Conservation (phyloP, 2,329 filamentous ascomycete genomes). For the Trichophyton verrucosum region DNA sequence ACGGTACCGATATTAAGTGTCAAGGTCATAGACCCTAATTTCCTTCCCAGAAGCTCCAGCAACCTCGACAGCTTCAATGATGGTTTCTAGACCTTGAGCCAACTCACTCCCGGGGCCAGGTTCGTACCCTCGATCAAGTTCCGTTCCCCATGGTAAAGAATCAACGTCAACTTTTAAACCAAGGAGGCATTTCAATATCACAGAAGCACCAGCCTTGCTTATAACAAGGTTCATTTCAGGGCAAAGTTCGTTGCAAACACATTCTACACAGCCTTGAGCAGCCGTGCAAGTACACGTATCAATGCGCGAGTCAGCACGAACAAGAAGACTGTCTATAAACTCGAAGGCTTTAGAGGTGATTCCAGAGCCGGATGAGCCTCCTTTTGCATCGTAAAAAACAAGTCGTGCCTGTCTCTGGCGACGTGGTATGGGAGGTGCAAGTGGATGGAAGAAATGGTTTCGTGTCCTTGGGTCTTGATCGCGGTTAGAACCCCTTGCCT, state of each 20-base stretch:
- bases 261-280: constrained; percentile 70
- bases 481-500: neutral
- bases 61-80: constrained; percentile 61
- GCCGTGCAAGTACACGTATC: constrained; percentile 58
- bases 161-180: constrained; percentile 71
- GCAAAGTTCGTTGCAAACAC: constrained; percentile 73
- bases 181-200: constrained; percentile 65
- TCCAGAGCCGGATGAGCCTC: constrained; percentile 67
- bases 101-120: constrained; percentile 27
- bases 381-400: constrained; percentile 92
- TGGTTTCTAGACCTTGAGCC: constrained; percentile 66
- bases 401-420: constrained; percentile 77
- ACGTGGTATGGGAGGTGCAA: constrained; percentile 24
- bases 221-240: constrained; percentile 82
- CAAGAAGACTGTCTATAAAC: constrained; percentile 67
- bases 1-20: neutral
- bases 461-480: constrained; percentile 1
- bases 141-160: constrained; percentile 71
- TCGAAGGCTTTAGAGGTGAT: constrained; percentile 92
- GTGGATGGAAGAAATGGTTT: constrained; percentile 12
- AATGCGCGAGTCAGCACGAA: constrained; percentile 63
- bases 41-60: constrained; percentile 21
- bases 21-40: constrained; percentile 18
- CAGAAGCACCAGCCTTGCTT: constrained; percentile 76
- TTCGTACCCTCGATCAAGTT: constrained; percentile 54